Evolutionary conservation across 2,329 filamentous ascomycete species (phyloP).

Genomic region (Cyphellophora attinorum): DNA sequence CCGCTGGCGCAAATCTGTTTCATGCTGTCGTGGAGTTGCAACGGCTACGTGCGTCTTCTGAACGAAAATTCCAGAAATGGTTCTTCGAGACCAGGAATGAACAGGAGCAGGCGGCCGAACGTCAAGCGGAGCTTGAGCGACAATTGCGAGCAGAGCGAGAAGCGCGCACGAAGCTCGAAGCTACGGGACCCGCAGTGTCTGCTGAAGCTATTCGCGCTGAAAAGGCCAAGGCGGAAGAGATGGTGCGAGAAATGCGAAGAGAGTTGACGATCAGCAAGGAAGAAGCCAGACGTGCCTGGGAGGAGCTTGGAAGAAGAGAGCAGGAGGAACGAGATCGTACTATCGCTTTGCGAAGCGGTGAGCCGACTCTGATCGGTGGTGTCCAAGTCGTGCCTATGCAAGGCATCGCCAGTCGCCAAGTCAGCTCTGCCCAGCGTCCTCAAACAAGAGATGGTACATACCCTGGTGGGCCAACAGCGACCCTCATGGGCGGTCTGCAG

Average conservation of each 20-base stretch:
- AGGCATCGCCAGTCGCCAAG: conserved; percentile 50
- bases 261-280: conserved; percentile 93
- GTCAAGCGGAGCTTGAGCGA: conserved; percentile 68
- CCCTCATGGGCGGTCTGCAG: conserved; percentile 5
- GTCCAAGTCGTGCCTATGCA: conserved; percentile 94
- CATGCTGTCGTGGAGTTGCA: conserved; percentile 96
- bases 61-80: conserved; percentile 97
- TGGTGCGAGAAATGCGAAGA: conserved; percentile 81
- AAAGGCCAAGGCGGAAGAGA: conserved; percentile 60
- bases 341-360: conserved; percentile 72
- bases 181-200: conserved; percentile 35
- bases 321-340: conserved; percentile 87
- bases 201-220: conserved; percentile 60
- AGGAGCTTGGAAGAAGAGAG: conserved; percentile 86
- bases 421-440: conserved; percentile 31
- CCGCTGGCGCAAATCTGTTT: conserved; percentile 91
- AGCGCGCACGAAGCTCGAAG: conserved; percentile 47
- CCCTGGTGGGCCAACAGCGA: conserved; percentile 20
- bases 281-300: conserved; percentile 90
- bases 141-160: conserved; percentile 66
- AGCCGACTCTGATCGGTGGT: conserved; percentile 80
- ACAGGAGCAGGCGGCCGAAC: conserved; percentile 74
- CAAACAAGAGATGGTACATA: conserved; percentile 34
- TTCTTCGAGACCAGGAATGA: conserved; percentile 91
- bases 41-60: conserved; percentile 83